A percentile compares a stretch with the other conserved stretches of the same genome.
Evolutionary conservation across 2,329 filamentous ascomycete species (phyloP).

Genomic region (Tolypocladium paradoxum): DNA sequence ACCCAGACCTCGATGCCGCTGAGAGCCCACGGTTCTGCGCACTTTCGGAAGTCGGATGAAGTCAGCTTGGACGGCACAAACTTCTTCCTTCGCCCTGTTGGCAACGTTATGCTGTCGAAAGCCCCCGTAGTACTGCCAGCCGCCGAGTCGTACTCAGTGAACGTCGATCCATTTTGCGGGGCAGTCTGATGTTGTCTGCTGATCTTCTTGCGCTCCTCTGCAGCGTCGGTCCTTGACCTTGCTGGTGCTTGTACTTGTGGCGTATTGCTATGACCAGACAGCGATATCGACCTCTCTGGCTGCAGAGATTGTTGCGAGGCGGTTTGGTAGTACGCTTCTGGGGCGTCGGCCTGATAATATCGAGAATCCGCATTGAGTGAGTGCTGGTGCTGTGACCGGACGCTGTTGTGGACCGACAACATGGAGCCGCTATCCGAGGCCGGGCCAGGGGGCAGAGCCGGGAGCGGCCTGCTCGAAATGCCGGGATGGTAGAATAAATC

Average conservation of each 20-base stretch:
- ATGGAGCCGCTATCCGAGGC: conserved; percentile 50
- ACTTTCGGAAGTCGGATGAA: conserved; percentile 70
- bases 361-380: conserved; percentile 37
- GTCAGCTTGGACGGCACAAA: conserved; percentile 81
- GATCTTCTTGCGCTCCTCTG: conserved; percentile 52
- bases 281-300: conserved; percentile 65
- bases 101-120: conserved; percentile 77
- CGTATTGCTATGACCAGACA: conserved; percentile 71
- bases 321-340: conserved; percentile 40
- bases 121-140: conserved; percentile 43
- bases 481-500: conserved; percentile 94
- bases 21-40: conserved; percentile 83
- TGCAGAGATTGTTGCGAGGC: conserved; percentile 26
- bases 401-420: conserved; percentile 31
- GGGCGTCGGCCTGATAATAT: conserved; percentile 26
- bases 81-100: conserved; percentile 66
- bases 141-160: conserved; percentile 47
- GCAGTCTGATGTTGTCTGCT: conserved; percentile 39
- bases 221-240: conserved; percentile 87
- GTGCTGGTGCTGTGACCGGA: conserved; percentile 33
- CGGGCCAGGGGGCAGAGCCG: conserved; percentile 47
- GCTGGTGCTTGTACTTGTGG: conserved; percentile 73
- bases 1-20: conserved; percentile 84
- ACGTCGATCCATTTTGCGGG: conserved; percentile 38
- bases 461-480: conserved; percentile 54